Base-by-base conservation (phyloP, 768 basidiomycete genomes). In the Sutorius australiensis region DNA sequence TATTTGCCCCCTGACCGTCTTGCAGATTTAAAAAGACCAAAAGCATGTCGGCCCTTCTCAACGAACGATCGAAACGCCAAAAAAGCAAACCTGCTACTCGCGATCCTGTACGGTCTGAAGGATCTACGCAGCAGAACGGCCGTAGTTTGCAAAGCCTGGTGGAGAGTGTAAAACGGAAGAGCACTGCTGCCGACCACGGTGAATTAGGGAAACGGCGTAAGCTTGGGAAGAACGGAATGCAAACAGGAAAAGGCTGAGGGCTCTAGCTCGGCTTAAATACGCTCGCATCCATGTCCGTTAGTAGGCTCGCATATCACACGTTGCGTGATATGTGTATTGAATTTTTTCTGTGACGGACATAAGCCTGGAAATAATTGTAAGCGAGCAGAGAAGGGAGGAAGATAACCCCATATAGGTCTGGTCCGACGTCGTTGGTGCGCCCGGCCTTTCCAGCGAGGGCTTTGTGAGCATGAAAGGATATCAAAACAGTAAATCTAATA, bases 1-100 rank as follows among this genome's bases (percentile, higher is more conserved):
- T 13, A 21, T 32, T 30, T 43, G 33, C 19, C 13, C 10, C n/a
- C 16, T 33, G 6, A 61, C 21, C 27, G 27, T 31, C 19, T 5
- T 14, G 19, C 62, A 98, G 94, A 51, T 98, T 89, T 76, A 92
- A 88, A 68, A 93, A 89, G 75, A 95, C 95, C 1, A 91, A 88
- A 70, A 83, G 84, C 46, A 99, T 98, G 95, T 66, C 80, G 9
- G 82, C 85, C 2, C 76, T 99, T 11, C 74, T 98, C 34, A 79
- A 84, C n/a, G 93, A 94, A 61, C 82, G 94, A n/a, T 76, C 84
- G 16, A 84, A 79, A 63, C 79, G 83, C 11, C 83, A 82, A 59
- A 76, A 74, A 58, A 64, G 72, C 34, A 64, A 68, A 42, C 44
- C 61, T 2, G 50, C 19, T 19, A 21, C 46, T 16, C 48, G 55